Evolutionary conservation across 768 basidiomycete genomes (phyloP), one percentile per base, ranked within the genome.

Genomic region (Lactarius pseudohatsudake): DNA sequence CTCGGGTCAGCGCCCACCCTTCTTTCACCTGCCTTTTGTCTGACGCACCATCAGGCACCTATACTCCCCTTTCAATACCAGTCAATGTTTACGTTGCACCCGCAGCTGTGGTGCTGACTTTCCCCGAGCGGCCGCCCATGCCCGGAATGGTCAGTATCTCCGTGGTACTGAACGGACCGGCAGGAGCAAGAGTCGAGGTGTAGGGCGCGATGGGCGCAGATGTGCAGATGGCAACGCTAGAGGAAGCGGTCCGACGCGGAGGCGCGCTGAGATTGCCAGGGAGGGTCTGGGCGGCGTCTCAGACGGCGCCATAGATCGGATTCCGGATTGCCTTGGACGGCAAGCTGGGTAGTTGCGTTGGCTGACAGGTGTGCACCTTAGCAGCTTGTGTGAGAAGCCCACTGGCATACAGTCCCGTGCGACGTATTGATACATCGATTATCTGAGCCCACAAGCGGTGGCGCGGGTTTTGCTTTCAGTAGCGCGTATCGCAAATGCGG

Each of bases 241-340:
- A 91, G 70, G 90, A 93, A 73, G 80, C 86, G 43, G 84, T 86
- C 68, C 81, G 92, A 57, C 80, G 92, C 18, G 91, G 91, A 4
- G 91, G 91, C 7, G 77, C 83, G 10, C 81, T 91, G 63, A 85
- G 89, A 4, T 73, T 93, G 61, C 79, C 89, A 47, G 91, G 90
- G 22, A 81, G 86, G 64, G 79, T 91, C 38, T 93, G 83, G 83
- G 69, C 69, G 64, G 66, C 50, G 28, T 68, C 66, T 40, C 69
- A 63, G 30, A 57, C 54, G n/a, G 66, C 62, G 54, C 41, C 57
- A 7, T 68, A 64, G 54, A 26, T 57, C 22, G 40, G 47, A 55
- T 16, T 22, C 28, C 13, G 40, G 57, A 57, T 28, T 34, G 30
- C 36, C 32, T 38, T 22, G 36, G 60, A 60, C 20, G 38, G 30